Evolutionary conservation across 2,329 filamentous ascomycete genomes (phyloP).

Genomic region (Ceratocystiopsis minuta): DNA sequence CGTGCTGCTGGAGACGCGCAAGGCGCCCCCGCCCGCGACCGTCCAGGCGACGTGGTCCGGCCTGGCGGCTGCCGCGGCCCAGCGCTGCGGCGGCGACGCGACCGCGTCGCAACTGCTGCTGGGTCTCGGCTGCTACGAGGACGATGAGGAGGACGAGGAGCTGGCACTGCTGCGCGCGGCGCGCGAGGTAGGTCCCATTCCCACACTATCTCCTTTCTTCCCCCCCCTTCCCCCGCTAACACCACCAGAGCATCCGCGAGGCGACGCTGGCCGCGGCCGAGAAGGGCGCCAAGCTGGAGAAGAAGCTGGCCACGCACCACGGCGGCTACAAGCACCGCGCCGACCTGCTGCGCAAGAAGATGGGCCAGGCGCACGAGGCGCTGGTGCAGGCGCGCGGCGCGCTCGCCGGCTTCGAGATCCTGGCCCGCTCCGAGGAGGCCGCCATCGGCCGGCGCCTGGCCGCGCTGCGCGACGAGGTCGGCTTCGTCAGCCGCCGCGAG

Average conservation of each 20-base stretch:
- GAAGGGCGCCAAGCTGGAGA: slow-evolving; percentile 73
- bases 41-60: slow-evolving; percentile 35
- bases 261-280: slow-evolving; percentile 58
- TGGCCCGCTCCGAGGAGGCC: slow-evolving; percentile 64
- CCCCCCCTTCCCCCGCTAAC: neutral
- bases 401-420: slow-evolving; percentile 53
- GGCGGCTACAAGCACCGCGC: slow-evolving; percentile 82
- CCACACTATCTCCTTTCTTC: neutral
- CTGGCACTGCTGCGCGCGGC: slow-evolving; percentile 23
- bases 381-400: slow-evolving; percentile 56
- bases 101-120: slow-evolving; percentile 45
- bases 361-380: slow-evolving; percentile 53
- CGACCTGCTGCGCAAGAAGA: slow-evolving; percentile 64
- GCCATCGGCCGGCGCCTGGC: slow-evolving; percentile 57
- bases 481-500: slow-evolving; percentile 62
- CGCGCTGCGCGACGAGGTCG: slow-evolving; percentile 64
- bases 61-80: neutral
- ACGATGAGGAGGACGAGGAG: slow-evolving; percentile 50
- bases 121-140: slow-evolving; percentile 63
- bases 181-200: slow-evolving; percentile 41
- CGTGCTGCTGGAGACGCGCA: slow-evolving; percentile 51
- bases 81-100: slow-evolving; percentile 11
- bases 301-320: slow-evolving; percentile 74
- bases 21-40: slow-evolving; percentile 27
- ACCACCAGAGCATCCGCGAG: slow-evolving; percentile 46